These are phyloP conservation scores for Phytophthora cryptogea DNA, from an alignment of 352 stramenopile species.

Conservation along the genomic window DNA sequence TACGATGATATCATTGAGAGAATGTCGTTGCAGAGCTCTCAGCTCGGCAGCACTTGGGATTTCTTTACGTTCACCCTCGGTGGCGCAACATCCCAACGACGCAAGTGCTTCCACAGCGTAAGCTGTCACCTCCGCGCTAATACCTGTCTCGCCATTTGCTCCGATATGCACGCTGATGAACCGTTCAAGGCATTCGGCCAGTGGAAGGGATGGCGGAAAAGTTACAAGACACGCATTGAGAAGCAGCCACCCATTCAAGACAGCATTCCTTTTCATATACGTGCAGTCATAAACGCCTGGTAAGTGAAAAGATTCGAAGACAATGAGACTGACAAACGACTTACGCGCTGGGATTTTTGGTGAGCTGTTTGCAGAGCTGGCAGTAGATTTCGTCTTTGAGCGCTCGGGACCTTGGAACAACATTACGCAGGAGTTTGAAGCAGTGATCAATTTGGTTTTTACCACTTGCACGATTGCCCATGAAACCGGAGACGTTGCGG, in stretches of 20 bases:
- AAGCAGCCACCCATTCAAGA: conserved; percentile 73
- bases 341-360: conserved; percentile 56
- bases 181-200: conserved; percentile 57
- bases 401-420: conserved; percentile 50
- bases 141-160: conserved; percentile 9
- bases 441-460: conserved; percentile 72
- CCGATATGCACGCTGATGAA: conserved; percentile 54
- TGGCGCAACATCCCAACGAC: conserved; percentile 40
- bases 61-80: conserved; percentile 60
- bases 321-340: conserved; percentile 3
- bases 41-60: conserved; percentile 64
- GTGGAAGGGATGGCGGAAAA: conserved; percentile 52
- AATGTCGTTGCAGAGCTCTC: conserved; percentile 51
- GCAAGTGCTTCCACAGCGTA: conserved; percentile 50
- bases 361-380: conserved; percentile 83
- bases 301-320: conserved; percentile 9
- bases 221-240: conserved; percentile 65
- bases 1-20: conserved; percentile 47
- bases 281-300: neutral
- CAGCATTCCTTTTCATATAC: conserved; percentile 36
- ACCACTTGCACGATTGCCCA: conserved; percentile 67
- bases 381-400: conserved; percentile 85
- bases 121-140: conserved; percentile 34
- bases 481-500: conserved; percentile 79
- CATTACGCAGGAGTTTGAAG: conserved; percentile 74